Evolutionary conservation across 306 rosid species (phyloP).

Genomic region (Medicago lupulina): DNA sequence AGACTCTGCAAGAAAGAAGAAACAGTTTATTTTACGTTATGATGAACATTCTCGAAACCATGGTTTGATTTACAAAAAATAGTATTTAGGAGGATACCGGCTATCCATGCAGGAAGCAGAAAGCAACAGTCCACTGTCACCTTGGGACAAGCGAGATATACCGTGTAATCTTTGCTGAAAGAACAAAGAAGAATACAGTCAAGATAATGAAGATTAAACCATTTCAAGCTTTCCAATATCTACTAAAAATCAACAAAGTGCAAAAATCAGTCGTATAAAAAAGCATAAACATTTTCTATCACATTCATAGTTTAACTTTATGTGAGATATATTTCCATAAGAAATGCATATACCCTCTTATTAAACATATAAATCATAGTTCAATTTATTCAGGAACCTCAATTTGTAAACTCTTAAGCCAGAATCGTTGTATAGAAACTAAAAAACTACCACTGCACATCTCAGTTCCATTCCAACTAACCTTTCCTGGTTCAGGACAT

Average conservation of each 20-base stretch:
- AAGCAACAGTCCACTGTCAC: slow-evolving; percentile 73
- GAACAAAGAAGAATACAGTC: slow-evolving; percentile 27
- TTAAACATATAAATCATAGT: background rate
- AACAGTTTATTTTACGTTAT: background rate
- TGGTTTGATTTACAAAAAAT: slow-evolving; percentile 14
- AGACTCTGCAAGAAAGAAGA: slow-evolving; percentile 60
- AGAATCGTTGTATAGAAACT: slow-evolving; percentile 14
- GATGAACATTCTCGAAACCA: background rate
- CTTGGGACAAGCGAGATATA: slow-evolving; percentile 95
- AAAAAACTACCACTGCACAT: slow-evolving; percentile 15
- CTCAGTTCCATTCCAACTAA: slow-evolving; percentile 42
- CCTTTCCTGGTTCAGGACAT: slow-evolving; percentile 72
- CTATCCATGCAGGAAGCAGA: slow-evolving; percentile 96
- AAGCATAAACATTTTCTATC: slow-evolving; percentile 17
- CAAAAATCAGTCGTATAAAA: slow-evolving; percentile 7
- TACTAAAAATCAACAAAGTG: too few species aligned
- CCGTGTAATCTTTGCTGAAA: slow-evolving; percentile 89
- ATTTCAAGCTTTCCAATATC: slow-evolving; percentile 5
- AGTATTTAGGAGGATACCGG: slow-evolving; percentile 56
- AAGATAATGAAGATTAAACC: background rate
- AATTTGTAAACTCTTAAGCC: slow-evolving; percentile 26
- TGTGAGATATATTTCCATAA: slow-evolving; percentile 6
- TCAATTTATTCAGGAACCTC: slow-evolving; percentile 13
- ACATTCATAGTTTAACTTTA: slow-evolving; percentile 16
- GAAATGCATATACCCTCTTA: slow-evolving; percentile 12